A percentile compares a stretch with the other conserved stretches of the same genome.
phyloP scores from a whole-genome alignment of 2,329 filamentous ascomycete species.

The Pyrenophora teres region DNA sequence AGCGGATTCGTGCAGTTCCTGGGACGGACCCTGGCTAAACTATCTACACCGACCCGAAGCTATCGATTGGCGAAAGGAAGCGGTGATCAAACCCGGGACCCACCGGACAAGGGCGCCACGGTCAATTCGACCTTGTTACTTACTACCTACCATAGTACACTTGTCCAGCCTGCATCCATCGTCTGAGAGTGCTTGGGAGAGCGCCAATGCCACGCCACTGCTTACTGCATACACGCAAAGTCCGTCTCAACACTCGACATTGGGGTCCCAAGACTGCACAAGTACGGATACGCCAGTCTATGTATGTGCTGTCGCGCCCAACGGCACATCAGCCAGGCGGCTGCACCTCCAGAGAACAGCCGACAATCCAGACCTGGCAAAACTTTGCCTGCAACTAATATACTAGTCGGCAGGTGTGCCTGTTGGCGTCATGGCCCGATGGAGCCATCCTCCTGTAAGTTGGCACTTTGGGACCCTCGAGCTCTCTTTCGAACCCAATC shows the following conservation, averaged over 20 bases:
- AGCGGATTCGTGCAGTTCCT: slow-evolving; percentile 12
- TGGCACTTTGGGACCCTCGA: too few species aligned
- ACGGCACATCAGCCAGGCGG: not conserved
- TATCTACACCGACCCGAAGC: slow-evolving; percentile 17
- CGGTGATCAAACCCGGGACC: slow-evolving; percentile 18
- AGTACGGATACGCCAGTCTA: too few species aligned
- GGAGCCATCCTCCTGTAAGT: too few species aligned
- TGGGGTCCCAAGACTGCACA: too few species aligned
- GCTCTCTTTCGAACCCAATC: too few species aligned
- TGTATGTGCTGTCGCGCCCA: not conserved
- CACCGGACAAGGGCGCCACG: slow-evolving; percentile 8
- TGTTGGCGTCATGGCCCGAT: too few species aligned
- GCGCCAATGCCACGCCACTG: too few species aligned
- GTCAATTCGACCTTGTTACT: not conserved
- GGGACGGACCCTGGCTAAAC: not conserved
- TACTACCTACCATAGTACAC: too few species aligned
- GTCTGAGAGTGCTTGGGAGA: too few species aligned
- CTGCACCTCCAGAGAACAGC: not conserved
- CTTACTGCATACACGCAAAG: too few species aligned
- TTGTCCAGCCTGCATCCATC: not conserved
- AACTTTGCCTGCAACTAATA: not conserved
- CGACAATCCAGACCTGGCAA: slow-evolving; percentile 11
- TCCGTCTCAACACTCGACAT: too few species aligned
- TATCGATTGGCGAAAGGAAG: slow-evolving; percentile 30
- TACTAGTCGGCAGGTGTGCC: too few species aligned